Conservation (phyloP, 176 grass and related monocot genomes). For the Urochloa ruziziensis region DNA sequence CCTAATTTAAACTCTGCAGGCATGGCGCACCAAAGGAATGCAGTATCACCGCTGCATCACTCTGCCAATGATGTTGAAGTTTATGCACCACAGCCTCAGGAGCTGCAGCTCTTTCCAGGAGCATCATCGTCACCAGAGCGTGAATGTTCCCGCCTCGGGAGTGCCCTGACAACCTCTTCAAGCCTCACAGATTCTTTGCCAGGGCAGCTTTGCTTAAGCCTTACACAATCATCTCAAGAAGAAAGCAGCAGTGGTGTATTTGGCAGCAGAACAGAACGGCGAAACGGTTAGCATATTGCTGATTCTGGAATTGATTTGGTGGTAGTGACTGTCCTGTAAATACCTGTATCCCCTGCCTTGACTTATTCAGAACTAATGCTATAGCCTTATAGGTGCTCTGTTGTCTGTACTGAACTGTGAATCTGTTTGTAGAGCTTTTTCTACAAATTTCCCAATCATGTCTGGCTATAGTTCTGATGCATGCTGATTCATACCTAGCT, state of each 20-base stretch:
- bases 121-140: conserved; percentile 5
- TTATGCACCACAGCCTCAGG: conserved; percentile 28
- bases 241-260: neutral
- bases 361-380: neutral
- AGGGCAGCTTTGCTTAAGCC: conserved; percentile 46
- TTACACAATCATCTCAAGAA: conserved; percentile 45
- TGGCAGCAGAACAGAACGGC: neutral
- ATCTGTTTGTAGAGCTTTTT: conserved; percentile 16
- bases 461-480: conserved; percentile 3
- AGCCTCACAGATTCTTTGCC: conserved; percentile 40
- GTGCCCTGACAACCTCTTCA: conserved; percentile 29
- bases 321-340: conserved; percentile 30
- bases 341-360: conserved; percentile 4
- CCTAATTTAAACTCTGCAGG: conserved; percentile 15
- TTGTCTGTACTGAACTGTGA: neutral
- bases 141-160: neutral
- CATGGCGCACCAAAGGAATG: neutral
- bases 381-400: neutral
- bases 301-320: neutral
- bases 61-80: conserved; percentile 22
- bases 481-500: neutral
- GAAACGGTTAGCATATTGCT: neutral
- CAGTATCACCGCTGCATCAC: neutral
- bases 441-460: neutral
- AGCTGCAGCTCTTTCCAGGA: conserved; percentile 77